phyloP scores from a whole-genome alignment of 345 rosid genomes.

The Camelina neglecta region DNA sequence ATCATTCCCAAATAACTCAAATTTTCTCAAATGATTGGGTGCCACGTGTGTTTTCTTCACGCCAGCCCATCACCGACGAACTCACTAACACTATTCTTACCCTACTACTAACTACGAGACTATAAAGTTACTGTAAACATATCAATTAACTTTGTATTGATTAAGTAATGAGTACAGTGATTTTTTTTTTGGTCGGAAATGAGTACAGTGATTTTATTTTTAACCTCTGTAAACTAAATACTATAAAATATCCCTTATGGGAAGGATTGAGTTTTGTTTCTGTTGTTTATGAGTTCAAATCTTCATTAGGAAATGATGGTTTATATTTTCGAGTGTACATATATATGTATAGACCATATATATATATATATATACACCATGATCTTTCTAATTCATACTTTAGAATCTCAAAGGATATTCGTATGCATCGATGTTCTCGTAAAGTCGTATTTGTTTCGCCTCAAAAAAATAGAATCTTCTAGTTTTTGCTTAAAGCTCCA shows the following conservation, averaged over 20 bases:
- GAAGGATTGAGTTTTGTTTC: not conserved
- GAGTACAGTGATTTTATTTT: too few relatives aligned
- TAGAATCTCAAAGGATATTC: too few relatives aligned
- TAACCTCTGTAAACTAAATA: too few relatives aligned
- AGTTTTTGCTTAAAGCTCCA: conserved; percentile 7
- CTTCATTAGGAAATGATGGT: not conserved
- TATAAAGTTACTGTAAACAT: too few relatives aligned
- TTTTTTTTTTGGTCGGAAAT: too few relatives aligned
- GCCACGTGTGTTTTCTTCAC: conserved; percentile 23
- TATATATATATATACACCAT: too few relatives aligned
- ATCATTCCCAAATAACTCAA: conserved; percentile 33
- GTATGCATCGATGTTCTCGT: not conserved
- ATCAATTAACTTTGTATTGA: too few relatives aligned
- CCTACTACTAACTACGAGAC: too few relatives aligned
- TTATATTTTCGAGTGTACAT: too few relatives aligned
- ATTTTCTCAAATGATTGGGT: conserved; percentile 15
- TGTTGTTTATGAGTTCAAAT: not conserved
- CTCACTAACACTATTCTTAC: not conserved
- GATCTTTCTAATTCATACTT: not conserved
- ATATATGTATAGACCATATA: too few relatives aligned
- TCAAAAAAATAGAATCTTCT: not conserved
- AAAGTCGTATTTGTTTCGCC: not conserved
- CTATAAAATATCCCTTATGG: not conserved
- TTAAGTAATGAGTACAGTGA: too few relatives aligned
- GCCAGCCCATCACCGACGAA: conserved; percentile 43